phyloP scores from a whole-genome alignment of 495 filamentous ascomycete species.

The Paragyromitra xinjiangensis region DNA sequence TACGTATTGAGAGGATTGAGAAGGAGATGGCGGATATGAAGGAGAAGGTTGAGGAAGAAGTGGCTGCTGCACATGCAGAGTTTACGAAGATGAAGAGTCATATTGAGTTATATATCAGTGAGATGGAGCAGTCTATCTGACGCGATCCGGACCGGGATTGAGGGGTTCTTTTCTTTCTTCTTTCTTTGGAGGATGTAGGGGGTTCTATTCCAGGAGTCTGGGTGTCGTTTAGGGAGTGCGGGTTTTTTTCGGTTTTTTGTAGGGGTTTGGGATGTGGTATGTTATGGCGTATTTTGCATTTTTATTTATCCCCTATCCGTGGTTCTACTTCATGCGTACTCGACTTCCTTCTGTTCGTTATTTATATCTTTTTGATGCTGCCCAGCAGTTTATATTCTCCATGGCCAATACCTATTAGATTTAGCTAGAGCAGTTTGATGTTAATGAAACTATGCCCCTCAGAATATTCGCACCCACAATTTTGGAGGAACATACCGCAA shows the following conservation, averaged over 20 bases:
- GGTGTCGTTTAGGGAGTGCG: background rate
- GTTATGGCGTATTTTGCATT: background rate
- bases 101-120: slow-evolving; percentile 95
- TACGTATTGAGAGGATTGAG: slow-evolving; percentile 95
- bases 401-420: no score
- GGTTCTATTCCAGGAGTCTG: background rate
- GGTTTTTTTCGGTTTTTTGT: background rate
- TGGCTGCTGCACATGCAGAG: slow-evolving; percentile 85
- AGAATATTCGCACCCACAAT: no score
- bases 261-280: background rate
- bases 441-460: no score
- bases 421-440: no score
- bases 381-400: no score
- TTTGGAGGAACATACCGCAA: no score
- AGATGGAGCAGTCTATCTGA: slow-evolving; percentile 94
- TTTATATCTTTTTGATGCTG: no score
- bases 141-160: background rate
- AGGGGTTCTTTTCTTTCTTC: background rate
- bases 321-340: no score
- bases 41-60: slow-evolving; percentile 94
- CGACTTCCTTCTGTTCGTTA: no score
- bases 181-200: background rate
- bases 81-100: slow-evolving; percentile 96
- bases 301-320: background rate
- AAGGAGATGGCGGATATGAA: slow-evolving; percentile 96